These are phyloP conservation scores for Mortierella sp. DNA, from an alignment of 371 early-diverging fungal species.

Conservation along the genomic window DNA sequence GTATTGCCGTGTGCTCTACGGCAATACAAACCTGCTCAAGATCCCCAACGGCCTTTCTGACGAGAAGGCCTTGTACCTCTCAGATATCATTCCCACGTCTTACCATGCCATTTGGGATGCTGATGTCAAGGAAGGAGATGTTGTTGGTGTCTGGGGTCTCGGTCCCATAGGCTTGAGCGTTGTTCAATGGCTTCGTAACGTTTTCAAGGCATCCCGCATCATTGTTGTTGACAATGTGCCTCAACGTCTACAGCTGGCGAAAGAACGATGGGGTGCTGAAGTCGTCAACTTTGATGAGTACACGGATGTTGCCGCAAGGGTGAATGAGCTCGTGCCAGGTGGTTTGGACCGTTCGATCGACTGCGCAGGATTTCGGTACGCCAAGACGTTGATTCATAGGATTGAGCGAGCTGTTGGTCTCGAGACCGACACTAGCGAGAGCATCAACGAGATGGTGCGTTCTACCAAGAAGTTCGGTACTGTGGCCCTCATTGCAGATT, in stretches of 20 bases:
- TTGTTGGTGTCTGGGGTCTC: constrained; percentile 69
- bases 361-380: constrained; percentile 68
- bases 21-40: constrained; percentile 69
- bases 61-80: constrained; percentile 69
- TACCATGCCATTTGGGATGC: constrained; percentile 67
- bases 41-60: constrained; percentile 64
- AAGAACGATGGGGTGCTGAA: constrained; percentile 61
- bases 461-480: constrained; percentile 64
- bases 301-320: constrained; percentile 58
- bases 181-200: constrained; percentile 64
- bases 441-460: constrained; percentile 66
- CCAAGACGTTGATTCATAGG: constrained; percentile 64
- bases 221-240: constrained; percentile 69
- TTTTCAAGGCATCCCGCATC: constrained; percentile 65
- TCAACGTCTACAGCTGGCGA: constrained; percentile 63
- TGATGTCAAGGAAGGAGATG: constrained; percentile 62
- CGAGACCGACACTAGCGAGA: constrained; percentile 73
- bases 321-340: constrained; percentile 59
- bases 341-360: constrained; percentile 71
- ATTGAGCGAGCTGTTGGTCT: constrained; percentile 64
- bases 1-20: constrained; percentile 70
- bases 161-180: constrained; percentile 73
- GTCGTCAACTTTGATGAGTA: constrained; percentile 62
- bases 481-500: constrained; percentile 66
- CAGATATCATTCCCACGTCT: constrained; percentile 72